Percentiles rank a stretch among this genome's conserved stretches.
Evolutionary conservation across 768 basidiomycete genomes (phyloP).

Genomic region (Cystofilobasidium bisporidii): DNA sequence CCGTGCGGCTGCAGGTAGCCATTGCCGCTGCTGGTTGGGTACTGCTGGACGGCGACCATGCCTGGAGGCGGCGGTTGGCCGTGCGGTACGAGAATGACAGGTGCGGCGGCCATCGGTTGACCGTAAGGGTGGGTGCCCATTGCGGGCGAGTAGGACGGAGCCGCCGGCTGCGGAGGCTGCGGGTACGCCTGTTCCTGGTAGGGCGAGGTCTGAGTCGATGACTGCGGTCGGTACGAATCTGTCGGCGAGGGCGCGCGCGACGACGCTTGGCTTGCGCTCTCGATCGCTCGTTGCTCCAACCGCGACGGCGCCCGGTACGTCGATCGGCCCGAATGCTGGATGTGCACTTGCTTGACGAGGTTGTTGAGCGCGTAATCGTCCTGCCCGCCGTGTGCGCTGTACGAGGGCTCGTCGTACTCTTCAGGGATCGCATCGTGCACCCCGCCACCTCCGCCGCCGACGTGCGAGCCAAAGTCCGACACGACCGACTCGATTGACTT

Average conservation of each 20-base stretch:
- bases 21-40: not conserved
- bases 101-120: not conserved
- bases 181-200: not conserved
- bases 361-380: slow-evolving; percentile 20
- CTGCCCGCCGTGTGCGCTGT: not conserved
- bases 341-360: slow-evolving; percentile 14
- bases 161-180: too few relatives aligned
- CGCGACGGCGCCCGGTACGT: not conserved
- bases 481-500: slow-evolving; percentile 17
- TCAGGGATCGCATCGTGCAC: not conserved
- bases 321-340: not conserved
- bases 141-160: not conserved
- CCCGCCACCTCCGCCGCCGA: too few relatives aligned
- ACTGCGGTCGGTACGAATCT: not conserved
- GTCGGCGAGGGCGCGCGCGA: not conserved
- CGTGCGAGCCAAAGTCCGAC: not conserved
- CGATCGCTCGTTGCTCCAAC: not conserved
- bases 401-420: not conserved
- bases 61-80: not conserved
- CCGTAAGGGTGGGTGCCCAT: not conserved
- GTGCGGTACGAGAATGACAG: not conserved
- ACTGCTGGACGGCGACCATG: not conserved
- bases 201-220: not conserved
- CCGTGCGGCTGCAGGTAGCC: not conserved
- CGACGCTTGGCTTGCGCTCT: not conserved